Evolutionary conservation across 768 basidiomycete species (phyloP), one percentile per base, ranked within the genome.

Genomic region (Gloeopeniophorella convolvens): DNA sequence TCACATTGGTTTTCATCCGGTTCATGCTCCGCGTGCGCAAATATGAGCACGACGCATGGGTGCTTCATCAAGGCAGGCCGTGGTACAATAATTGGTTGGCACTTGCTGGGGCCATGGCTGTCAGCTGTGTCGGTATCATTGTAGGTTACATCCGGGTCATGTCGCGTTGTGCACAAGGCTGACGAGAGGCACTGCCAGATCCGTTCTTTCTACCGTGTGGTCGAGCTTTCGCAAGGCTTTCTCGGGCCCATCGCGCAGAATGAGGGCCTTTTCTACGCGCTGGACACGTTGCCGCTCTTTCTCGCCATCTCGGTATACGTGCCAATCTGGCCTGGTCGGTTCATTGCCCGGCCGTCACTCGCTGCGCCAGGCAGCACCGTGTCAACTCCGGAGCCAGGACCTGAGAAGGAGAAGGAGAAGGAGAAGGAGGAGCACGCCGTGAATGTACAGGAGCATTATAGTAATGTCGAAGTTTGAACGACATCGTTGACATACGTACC

Each of bases 271-370:
- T 85, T 89, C 63, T 89, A 85, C 60, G 76, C 67, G 1, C 68
- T 87, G 32, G 80, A 89, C 62, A 76, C 82, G 0, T 68, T 85
- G 4, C 85, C 84, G 7, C 70, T 86, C 7, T 73, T 81, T 51
- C 61, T 86, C 27, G 81, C 83, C 21, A 74, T 81, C 36, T 64
- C 63, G 0, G 66, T 78, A 12, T 85, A 82, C 57, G 66, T 76
- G 15, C 59, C 69, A 12, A 79, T 82, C 62, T 89, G 84, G 83
- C 85, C 83, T 3, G 80, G 81, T 5, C 63, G 74, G 54, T 77
- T 77, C 59, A 79, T 80, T 24, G 57, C 57, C 0, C 50, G 33
- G 27, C 26, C 23, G 16, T 37, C 28, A 2, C 24, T 16, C 27
- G 26, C 26, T 23, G 20, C 12, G 63, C 70, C 70, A 58, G 67